phyloP scores from a whole-genome alignment of 768 basidiomycete genomes.

The Leccinum longicurvipes region DNA sequence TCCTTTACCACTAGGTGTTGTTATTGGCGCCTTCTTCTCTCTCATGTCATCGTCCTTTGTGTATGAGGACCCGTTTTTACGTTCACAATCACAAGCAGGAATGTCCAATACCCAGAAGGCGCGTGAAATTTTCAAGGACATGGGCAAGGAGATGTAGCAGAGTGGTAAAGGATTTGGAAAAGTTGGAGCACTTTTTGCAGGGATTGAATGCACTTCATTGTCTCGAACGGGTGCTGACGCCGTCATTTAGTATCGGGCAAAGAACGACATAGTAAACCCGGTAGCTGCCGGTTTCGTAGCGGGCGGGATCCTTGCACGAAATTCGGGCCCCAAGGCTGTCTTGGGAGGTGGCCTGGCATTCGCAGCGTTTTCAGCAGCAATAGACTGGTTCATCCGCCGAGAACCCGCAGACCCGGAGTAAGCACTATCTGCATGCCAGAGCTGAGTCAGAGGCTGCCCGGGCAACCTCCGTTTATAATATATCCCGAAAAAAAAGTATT shows the following conservation, averaged over 20 bases:
- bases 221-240: neutral
- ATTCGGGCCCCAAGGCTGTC: conserved; percentile 83
- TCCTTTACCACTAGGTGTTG: conserved; percentile 60
- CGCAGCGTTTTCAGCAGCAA: conserved; percentile 88
- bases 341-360: conserved; percentile 87
- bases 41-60: conserved; percentile 94
- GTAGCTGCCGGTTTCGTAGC: conserved; percentile 84
- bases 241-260: conserved; percentile 78
- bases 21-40: conserved; percentile 91
- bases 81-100: conserved; percentile 54
- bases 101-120: conserved; percentile 75
- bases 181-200: conserved; percentile 92
- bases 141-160: conserved; percentile 89
- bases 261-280: conserved; percentile 92
- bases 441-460: too few species aligned
- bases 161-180: conserved; percentile 92
- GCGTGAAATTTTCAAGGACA: conserved; percentile 83
- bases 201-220: conserved; percentile 68
- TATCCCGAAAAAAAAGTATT: too few species aligned
- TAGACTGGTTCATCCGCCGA: conserved; percentile 78
- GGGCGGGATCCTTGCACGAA: conserved; percentile 89
- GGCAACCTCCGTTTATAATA: too few species aligned
- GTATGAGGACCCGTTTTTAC: conserved; percentile 89
- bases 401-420: conserved; percentile 56
- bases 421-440: too few species aligned